A percentile compares a stretch with the other conserved stretches of the same genome.
Conservation (phyloP, 2,329 filamentous ascomycete genomes). For the Penicillium sp. region DNA sequence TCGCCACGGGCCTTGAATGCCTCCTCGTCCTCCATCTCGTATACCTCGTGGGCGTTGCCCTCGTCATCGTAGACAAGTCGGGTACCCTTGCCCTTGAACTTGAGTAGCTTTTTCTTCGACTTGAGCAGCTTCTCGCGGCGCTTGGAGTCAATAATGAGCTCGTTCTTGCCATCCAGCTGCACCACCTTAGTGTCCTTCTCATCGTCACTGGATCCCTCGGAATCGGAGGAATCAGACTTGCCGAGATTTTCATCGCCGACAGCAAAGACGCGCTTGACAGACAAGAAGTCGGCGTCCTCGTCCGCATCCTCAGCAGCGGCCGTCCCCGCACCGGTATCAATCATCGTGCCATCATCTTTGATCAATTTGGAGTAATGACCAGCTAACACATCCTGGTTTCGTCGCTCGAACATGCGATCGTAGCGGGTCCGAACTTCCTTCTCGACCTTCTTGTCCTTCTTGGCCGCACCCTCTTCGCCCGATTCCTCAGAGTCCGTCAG, state of each 20-base stretch:
- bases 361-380: slow-evolving; percentile 90
- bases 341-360: slow-evolving; percentile 58
- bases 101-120: slow-evolving; percentile 91
- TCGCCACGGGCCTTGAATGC: slow-evolving; percentile 75
- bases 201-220: slow-evolving; percentile 35
- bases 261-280: slow-evolving; percentile 83
- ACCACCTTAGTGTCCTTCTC: slow-evolving; percentile 48
- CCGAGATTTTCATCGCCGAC: slow-evolving; percentile 64
- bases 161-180: slow-evolving; percentile 64
- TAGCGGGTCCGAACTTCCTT: slow-evolving; percentile 81
- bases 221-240: slow-evolving; percentile 41
- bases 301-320: slow-evolving; percentile 56
- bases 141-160: slow-evolving; percentile 88
- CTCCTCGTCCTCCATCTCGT: slow-evolving; percentile 84
- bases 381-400: slow-evolving; percentile 94
- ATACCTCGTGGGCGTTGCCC: slow-evolving; percentile 79
- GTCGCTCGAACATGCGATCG: slow-evolving; percentile 96
- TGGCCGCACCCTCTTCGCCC: slow-evolving; percentile 51
- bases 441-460: slow-evolving; percentile 65
- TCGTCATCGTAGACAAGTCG: slow-evolving; percentile 94
- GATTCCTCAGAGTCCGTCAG: slow-evolving; percentile 61
- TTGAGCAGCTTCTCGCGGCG: slow-evolving; percentile 92
- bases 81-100: slow-evolving; percentile 82
- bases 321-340: slow-evolving; percentile 37
- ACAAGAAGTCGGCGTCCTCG: slow-evolving; percentile 79